These are phyloP conservation scores for Pseudogymnoascus sp. DNA, from an alignment of 2,329 filamentous ascomycete species.

Conservation along the genomic window DNA sequence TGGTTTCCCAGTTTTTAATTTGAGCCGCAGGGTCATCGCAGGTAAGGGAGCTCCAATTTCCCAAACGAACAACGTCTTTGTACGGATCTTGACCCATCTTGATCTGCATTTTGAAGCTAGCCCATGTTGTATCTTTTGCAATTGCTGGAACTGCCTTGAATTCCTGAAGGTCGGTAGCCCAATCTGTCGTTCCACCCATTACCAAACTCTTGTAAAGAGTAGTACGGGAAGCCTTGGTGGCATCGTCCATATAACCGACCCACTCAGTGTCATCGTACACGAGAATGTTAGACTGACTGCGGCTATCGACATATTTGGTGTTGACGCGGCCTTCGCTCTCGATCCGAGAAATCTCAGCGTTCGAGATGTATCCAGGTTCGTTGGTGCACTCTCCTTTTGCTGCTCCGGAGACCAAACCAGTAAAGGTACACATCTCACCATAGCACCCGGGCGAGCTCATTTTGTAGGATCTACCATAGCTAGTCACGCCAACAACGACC, in stretches of 20 bases:
- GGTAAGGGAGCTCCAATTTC: no score
- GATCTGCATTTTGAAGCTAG: no score
- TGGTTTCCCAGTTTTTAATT: no score
- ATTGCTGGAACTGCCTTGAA: no score
- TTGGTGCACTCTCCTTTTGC: slow-evolving; percentile 27
- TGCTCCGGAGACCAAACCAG: slow-evolving; percentile 21
- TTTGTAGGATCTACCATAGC: slow-evolving; percentile 30
- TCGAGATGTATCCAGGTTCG: slow-evolving; percentile 29
- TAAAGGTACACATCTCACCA: slow-evolving; percentile 21
- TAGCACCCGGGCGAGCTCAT: slow-evolving; percentile 28
- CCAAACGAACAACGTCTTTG: no score
- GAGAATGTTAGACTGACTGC: slow-evolving; percentile 15
- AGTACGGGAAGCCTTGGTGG: slow-evolving; percentile 21
- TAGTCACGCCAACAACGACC: slow-evolving; percentile 28
- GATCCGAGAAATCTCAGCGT: slow-evolving; percentile 30
- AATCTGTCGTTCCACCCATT: slow-evolving; percentile 28
- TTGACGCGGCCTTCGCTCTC: slow-evolving; percentile 12
- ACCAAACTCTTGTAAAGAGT: slow-evolving; percentile 19
- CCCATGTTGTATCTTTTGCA: no score
- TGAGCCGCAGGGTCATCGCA: no score
- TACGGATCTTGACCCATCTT: no score
- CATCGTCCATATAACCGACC: slow-evolving; percentile 22
- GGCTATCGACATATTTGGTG: not conserved
- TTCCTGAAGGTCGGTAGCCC: slow-evolving; percentile 28
- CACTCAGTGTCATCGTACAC: slow-evolving; percentile 25